Evolutionary conservation across 495 filamentous ascomycete species (phyloP).

Genomic region (Lepidopterella palustris): DNA sequence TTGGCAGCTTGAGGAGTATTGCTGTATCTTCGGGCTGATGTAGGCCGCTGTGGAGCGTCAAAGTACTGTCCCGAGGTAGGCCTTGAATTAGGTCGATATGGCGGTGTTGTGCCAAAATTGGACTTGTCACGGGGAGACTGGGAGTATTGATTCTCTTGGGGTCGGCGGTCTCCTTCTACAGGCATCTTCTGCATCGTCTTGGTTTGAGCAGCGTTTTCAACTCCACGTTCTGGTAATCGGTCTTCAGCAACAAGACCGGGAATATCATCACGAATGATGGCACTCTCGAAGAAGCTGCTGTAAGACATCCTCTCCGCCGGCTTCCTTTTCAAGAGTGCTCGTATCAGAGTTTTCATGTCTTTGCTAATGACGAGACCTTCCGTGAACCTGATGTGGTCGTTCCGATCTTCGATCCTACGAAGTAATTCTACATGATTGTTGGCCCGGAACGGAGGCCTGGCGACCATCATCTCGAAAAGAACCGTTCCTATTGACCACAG

Average conservation of each 20-base stretch:
- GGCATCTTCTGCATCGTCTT: slow-evolving; percentile 26
- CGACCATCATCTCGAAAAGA: slow-evolving; percentile 87
- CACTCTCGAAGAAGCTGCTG: slow-evolving; percentile 67
- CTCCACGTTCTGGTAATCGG: slow-evolving; percentile 40
- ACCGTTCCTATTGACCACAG: slow-evolving; percentile 97
- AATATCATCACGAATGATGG: slow-evolving; percentile 70
- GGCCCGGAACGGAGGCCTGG: slow-evolving; percentile 84
- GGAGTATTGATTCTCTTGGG: slow-evolving; percentile 19
- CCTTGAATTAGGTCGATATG: slow-evolving; percentile 21
- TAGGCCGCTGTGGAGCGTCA: slow-evolving; percentile 18
- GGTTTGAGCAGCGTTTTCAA: slow-evolving; percentile 27
- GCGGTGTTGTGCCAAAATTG: slow-evolving; percentile 20
- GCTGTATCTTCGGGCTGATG: slow-evolving; percentile 18
- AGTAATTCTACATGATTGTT: slow-evolving; percentile 91
- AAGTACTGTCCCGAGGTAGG: slow-evolving; percentile 19
- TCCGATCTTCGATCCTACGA: slow-evolving; percentile 77
- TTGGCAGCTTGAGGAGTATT: slow-evolving; percentile 13
- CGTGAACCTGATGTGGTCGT: slow-evolving; percentile 77
- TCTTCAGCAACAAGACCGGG: slow-evolving; percentile 79
- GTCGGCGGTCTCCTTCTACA: slow-evolving; percentile 16
- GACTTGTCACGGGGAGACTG: slow-evolving; percentile 22
- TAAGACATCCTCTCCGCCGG: slow-evolving; percentile 81
- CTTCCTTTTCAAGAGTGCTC: slow-evolving; percentile 71
- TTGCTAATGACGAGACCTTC: slow-evolving; percentile 64
- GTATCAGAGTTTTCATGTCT: slow-evolving; percentile 75